Percentiles rank a stretch among this genome's conserved stretches.
These are phyloP conservation scores for Chaetomium globosum DNA, from an alignment of 2,329 filamentous ascomycete species.

Conservation along the genomic window DNA sequence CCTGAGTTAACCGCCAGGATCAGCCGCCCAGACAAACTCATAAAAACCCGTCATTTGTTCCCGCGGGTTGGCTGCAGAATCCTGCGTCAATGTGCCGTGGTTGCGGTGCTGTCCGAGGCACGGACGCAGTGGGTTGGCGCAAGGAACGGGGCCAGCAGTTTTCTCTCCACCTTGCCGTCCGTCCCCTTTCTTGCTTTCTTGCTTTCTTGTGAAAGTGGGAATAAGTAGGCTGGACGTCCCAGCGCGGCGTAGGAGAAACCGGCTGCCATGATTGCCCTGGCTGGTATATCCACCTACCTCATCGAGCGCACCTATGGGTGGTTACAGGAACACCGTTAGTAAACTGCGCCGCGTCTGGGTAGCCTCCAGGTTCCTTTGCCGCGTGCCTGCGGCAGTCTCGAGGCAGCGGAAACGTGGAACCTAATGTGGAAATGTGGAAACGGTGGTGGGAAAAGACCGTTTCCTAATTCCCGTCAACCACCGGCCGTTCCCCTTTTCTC, in stretches of 20 bases:
- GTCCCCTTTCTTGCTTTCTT: background rate
- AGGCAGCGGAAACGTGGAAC: background rate
- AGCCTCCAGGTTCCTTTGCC: background rate
- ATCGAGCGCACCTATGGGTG: background rate
- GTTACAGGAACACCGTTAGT: background rate
- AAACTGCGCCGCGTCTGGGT: background rate
- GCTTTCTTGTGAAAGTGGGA: background rate
- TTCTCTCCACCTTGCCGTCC: background rate
- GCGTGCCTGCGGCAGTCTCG: background rate
- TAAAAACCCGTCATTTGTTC: background rate
- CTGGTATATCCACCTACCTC: background rate
- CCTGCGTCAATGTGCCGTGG: slow-evolving; percentile 4
- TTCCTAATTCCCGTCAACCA: background rate
- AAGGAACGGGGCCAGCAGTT: background rate
- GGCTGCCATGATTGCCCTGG: background rate
- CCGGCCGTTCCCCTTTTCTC: background rate
- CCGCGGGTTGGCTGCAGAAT: slow-evolving; percentile 11
- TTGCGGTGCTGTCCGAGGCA: background rate
- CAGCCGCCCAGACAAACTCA: background rate
- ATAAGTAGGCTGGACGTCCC: background rate
- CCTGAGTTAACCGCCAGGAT: background rate
- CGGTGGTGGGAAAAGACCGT: background rate
- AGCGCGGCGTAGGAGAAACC: background rate
- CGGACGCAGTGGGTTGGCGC: background rate
- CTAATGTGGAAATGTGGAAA: no score